Percentiles rank a stretch among this genome's conserved stretches.
Evolutionary conservation across 108 stramenopile genomes (phyloP).

Genomic region (Cyclotella baltica): DNA sequence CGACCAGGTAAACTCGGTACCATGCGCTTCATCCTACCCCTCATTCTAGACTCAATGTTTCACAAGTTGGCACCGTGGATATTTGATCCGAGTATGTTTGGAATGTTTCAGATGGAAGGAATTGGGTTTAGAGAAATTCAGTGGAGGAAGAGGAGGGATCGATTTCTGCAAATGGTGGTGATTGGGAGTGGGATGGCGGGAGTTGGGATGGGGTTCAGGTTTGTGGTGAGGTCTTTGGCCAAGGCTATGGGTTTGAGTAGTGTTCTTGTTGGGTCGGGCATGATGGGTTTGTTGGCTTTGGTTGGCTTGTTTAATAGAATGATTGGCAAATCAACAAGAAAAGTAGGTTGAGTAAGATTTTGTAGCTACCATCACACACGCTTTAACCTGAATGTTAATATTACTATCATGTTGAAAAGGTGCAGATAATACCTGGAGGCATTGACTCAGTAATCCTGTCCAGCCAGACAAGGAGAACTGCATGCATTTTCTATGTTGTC

Average conservation of each 20-base stretch:
- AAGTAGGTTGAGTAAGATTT: not conserved
- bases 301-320: not conserved
- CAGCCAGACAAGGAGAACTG: too few relatives aligned
- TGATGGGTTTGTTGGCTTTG: not conserved
- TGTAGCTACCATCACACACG: not conserved
- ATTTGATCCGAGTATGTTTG: constrained; percentile 62
- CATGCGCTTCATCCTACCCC: constrained; percentile 62
- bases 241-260: not conserved
- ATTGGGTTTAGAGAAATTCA: constrained; percentile 35
- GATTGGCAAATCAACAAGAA: not conserved
- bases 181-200: constrained; percentile 29
- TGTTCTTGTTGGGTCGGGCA: not conserved
- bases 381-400: too few relatives aligned
- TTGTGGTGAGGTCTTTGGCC: not conserved
- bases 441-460: too few relatives aligned
- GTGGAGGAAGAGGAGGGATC: constrained; percentile 32
- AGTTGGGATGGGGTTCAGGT: constrained; percentile 22
- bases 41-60: constrained; percentile 72
- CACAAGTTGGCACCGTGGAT: constrained; percentile 54
- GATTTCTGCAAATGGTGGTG: constrained; percentile 28
- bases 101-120: constrained; percentile 56
- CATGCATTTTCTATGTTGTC: too few relatives aligned
- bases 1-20: constrained; percentile 60
- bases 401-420: too few relatives aligned
- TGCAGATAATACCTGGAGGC: too few relatives aligned